These are phyloP conservation scores for Leccinum rimulosum DNA, from an alignment of 768 basidiomycete species.

Conservation along the genomic window DNA sequence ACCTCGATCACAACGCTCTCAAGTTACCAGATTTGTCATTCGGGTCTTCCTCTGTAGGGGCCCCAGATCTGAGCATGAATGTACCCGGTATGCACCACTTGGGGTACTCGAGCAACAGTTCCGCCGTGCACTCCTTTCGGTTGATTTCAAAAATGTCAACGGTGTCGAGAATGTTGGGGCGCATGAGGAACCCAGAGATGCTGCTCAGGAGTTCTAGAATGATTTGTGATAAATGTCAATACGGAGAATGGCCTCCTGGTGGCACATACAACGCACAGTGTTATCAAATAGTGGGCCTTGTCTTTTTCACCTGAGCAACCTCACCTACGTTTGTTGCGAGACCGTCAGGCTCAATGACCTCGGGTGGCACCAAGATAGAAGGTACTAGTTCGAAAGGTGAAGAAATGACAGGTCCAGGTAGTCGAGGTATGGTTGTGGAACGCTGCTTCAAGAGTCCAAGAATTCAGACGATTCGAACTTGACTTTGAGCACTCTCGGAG, in stretches of 20 bases:
- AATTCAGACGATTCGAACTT: conserved; percentile 60
- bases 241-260: neutral
- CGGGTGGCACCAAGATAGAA: conserved; percentile 81
- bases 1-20: conserved; percentile 91
- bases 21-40: conserved; percentile 77
- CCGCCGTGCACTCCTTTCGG: conserved; percentile 83
- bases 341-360: conserved; percentile 77
- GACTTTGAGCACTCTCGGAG: conserved; percentile 46
- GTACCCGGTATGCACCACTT: conserved; percentile 59
- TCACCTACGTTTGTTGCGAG: conserved; percentile 50
- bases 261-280: conserved; percentile 34
- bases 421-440: conserved; percentile 63
- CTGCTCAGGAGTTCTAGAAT: conserved; percentile 70
- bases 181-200: conserved; percentile 74
- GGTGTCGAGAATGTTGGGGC: conserved; percentile 69
- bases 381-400: conserved; percentile 63
- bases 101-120: conserved; percentile 80
- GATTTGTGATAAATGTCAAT: conserved; percentile 43
- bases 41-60: conserved; percentile 46
- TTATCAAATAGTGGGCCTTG: conserved; percentile 52
- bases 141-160: conserved; percentile 95
- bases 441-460: conserved; percentile 50
- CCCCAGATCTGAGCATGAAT: conserved; percentile 70
- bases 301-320: conserved; percentile 60
- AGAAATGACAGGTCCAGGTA: conserved; percentile 41